Evolutionary conservation across 108 stramenopile species (phyloP), one percentile per base, ranked within the genome.

Genomic region (Cafeteria roenbergensis): DNA sequence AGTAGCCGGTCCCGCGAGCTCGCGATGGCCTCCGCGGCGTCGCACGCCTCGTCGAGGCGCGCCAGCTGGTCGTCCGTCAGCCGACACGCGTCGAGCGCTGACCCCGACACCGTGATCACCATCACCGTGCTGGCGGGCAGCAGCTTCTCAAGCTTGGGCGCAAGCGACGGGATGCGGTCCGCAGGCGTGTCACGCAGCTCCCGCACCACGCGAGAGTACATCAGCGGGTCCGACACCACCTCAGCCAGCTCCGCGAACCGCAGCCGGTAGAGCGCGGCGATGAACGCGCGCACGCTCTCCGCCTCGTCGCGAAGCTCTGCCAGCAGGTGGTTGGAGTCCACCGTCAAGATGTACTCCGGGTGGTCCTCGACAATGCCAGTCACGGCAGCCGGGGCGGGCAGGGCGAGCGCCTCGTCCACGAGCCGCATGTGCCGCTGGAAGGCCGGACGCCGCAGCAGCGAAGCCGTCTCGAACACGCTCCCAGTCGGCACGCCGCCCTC

Each of bases 191-290:
- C 51, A 66, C 82, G 74, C 63, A 97, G 90, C 28, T 73, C 67
- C 27, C 77, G 81, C 26, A 94, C 87, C 17, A 88, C 90, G 33
- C 80, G 78, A 9, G 85, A 81, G 71, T 90, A 97, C 42, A 88
- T 82, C 55, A 86, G 62, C 26, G 78, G 78, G 64, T 93, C 87
- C 0, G 88, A 76, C 24, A 97, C 67, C 3, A 94, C 64, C 48
- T 91, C 86, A 71, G 92, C 91, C 53, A 97, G 76, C 78, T 94
- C 93, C 1, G 95, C 92, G 30, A 84, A 84, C 48, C 78, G 75
- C 24, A 67, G 32, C 27, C 55, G 34, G 68, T 84, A 84, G 3
- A 53, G 20, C 28, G 82, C 79, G 26, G 64, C 73, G 36, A 84
- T 72, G 38, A 79, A 73, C n/a, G 67, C 61, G 60, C 80, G 77